Base-by-base conservation (phyloP, 192 early-diverging fungal genomes). In the Gryganskiella cystojenkinii region DNA sequence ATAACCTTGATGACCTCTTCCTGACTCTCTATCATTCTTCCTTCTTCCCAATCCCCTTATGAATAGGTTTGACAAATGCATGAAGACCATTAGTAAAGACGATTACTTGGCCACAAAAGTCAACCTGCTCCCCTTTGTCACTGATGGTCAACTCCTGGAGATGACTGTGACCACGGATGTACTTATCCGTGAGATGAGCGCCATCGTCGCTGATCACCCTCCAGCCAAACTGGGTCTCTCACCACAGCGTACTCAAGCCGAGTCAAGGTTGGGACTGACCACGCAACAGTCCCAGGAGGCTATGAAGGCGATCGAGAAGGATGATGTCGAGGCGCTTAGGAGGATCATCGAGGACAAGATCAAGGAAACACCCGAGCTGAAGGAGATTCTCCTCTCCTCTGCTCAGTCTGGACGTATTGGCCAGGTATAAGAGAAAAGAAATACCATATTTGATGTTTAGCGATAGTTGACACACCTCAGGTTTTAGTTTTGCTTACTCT, bases 101-200 rank as follows among this genome's bases (percentile, higher is more conserved):
- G 73, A 65, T 25, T 87, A 87, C 58, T 67, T 85, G 66, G 53
- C 70, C n/a, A 87, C 81, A 44, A 87, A 87, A 64, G 83, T 84
- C 33, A 71, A 68, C 31, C 14, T 72, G 1, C 69, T 87, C 6
- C 80, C 82, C 2, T 87, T 85, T 68, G 78, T 82, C 28, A 60
- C 68, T 40, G 80, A 78, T 40, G 73, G 78, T 0, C 64, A 64
- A 30, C 61, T 80, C 11, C 37, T 55, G 40, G 74, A 78, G 25
- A 69, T 78, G 65, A 69, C 52, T 14, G 19, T 59, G 15, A 63
- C 68, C 6, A 71, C 60, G 17, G 78, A 80, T 20, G 56, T 56
- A 13, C 69, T 71, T 56, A 71, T 80, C 31, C 64, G 64, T 1
- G 78, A 71, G 33, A 54, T 80, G 54, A 50, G 53, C 6, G 59